A percentile compares a stretch with the other conserved stretches of the same genome.
Evolutionary conservation across 768 basidiomycete genomes (phyloP).

Genomic region (Panaeolus papilionaceus): DNA sequence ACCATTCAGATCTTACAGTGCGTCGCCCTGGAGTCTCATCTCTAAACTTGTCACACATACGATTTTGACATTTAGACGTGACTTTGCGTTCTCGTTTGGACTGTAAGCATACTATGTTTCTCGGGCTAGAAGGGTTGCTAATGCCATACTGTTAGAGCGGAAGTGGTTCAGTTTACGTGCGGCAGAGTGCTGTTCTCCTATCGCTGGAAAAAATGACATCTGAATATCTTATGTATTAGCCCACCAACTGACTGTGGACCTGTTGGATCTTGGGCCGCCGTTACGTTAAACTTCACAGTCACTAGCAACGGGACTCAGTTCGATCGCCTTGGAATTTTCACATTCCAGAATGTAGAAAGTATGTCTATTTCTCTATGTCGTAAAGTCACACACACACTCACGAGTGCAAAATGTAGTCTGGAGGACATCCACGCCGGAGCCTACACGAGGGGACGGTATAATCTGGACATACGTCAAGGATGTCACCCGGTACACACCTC

Average conservation of each 20-base stretch:
- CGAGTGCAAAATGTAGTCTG: conserved; percentile 53
- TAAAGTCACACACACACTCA: not conserved
- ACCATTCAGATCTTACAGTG: conserved; percentile 70
- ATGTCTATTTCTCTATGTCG: conserved; percentile 25
- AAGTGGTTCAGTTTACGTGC: conserved; percentile 67
- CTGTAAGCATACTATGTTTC: conserved; percentile 45
- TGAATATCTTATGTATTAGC: conserved; percentile 37
- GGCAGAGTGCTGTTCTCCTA: not conserved
- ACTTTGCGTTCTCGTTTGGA: conserved; percentile 77
- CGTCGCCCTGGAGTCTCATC: not conserved
- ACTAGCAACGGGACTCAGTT: conserved; percentile 82
- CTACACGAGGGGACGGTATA: conserved; percentile 67
- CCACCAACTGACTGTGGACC: conserved; percentile 77
- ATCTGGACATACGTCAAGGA: conserved; percentile 84
- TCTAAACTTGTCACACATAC: conserved; percentile 11
- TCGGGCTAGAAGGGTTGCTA: not conserved
- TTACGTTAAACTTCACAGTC: conserved; percentile 79
- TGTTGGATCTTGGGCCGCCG: conserved; percentile 74
- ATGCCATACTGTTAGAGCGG: conserved; percentile 48
- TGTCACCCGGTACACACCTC: conserved; percentile 72
- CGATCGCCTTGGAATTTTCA: conserved; percentile 75
- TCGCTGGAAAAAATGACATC: not conserved
- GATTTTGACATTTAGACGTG: conserved; percentile 51
- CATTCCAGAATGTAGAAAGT: conserved; percentile 83
- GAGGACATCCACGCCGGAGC: conserved; percentile 84